These are phyloP conservation scores for Cladochytrium replicatum DNA, from an alignment of 192 early-diverging fungal species.

Conservation along the genomic window DNA sequence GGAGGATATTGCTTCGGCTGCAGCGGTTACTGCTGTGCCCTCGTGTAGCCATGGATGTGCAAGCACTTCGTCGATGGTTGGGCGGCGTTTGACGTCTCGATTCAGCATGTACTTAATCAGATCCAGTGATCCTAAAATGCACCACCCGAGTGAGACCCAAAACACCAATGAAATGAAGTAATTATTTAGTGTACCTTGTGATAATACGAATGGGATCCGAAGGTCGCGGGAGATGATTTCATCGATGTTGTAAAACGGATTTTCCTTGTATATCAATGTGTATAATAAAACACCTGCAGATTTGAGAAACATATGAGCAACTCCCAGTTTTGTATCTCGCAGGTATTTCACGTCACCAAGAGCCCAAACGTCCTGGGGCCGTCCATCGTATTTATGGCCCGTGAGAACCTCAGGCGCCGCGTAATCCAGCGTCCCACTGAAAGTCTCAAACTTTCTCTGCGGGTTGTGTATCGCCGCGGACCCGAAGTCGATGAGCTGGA, in stretches of 20 bases:
- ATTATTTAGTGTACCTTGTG: no score
- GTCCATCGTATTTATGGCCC: slow-evolving; percentile 57
- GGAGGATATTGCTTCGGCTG: no score
- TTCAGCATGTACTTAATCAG: slow-evolving; percentile 66
- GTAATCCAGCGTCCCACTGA: slow-evolving; percentile 68
- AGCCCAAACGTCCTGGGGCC: slow-evolving; percentile 78
- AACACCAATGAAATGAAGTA: background rate
- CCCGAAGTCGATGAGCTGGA: slow-evolving; percentile 80
- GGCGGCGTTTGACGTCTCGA: slow-evolving; percentile 56
- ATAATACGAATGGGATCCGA: slow-evolving; percentile 40
- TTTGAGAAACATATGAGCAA: background rate
- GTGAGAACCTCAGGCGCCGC: slow-evolving; percentile 62
- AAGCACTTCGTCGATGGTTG: slow-evolving; percentile 67
- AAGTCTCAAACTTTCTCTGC: slow-evolving; percentile 51
- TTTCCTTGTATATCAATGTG: slow-evolving; percentile 22
- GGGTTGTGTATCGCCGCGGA: slow-evolving; percentile 49
- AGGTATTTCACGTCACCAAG: slow-evolving; percentile 69
- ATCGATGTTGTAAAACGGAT: slow-evolving; percentile 57
- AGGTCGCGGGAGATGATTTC: slow-evolving; percentile 51
- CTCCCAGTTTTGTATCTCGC: slow-evolving; percentile 29
- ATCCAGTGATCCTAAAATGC: slow-evolving; percentile 15
- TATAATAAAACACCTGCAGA: slow-evolving; percentile 1
- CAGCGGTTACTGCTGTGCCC: no score
- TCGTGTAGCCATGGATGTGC: slow-evolving; percentile 68
- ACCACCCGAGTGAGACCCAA: slow-evolving; percentile 9